Conservation (phyloP, 1,284 basidiomycete genomes). For the Cryptococcus jaspeensis region DNA sequence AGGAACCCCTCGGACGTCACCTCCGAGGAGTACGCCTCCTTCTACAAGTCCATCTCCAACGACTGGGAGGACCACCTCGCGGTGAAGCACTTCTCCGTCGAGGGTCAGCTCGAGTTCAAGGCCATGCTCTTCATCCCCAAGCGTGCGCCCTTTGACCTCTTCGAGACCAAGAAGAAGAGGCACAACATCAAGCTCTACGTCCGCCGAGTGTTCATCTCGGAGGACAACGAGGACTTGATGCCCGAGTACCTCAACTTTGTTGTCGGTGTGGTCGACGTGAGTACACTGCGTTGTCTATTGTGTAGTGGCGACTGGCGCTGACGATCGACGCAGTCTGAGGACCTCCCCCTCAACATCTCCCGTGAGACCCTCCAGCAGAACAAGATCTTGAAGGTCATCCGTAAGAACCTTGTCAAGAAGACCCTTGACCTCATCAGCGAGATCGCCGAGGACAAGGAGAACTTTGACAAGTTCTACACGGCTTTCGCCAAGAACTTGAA, state of each 20-base stretch:
- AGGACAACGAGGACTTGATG: slow-evolving; percentile 99
- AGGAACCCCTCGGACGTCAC: slow-evolving; percentile 93
- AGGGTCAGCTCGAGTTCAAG: slow-evolving; percentile 99
- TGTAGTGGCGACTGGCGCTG: not conserved
- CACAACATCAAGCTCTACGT: slow-evolving; percentile 99
- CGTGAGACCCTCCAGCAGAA: slow-evolving; percentile 99
- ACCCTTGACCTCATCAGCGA: slow-evolving; percentile 91
- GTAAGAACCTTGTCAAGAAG: slow-evolving; percentile 98
- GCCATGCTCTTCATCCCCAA: slow-evolving; percentile 97
- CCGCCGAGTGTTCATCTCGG: slow-evolving; percentile 99
- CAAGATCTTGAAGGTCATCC: slow-evolving; percentile 89
- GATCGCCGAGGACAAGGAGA: slow-evolving; percentile 99
- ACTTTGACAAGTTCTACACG: slow-evolving; percentile 93
- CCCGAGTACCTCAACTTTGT: slow-evolving; percentile 99
- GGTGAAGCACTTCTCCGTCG: slow-evolving; percentile 99
- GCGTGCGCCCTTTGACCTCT: slow-evolving; percentile 97
- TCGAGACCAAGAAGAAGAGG: slow-evolving; percentile 99
- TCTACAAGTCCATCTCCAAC: slow-evolving; percentile 99
- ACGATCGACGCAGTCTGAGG: slow-evolving; percentile 66
- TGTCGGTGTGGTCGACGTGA: slow-evolving; percentile 91
- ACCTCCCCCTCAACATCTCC: slow-evolving; percentile 99
- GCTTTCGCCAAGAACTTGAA: slow-evolving; percentile 97
- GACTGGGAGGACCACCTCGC: slow-evolving; percentile 99
- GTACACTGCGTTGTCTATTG: not conserved
- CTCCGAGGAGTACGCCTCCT: slow-evolving; percentile 87